phyloP scores from a whole-genome alignment of 192 early-diverging fungal genomes.

The Backusella sp. region DNA sequence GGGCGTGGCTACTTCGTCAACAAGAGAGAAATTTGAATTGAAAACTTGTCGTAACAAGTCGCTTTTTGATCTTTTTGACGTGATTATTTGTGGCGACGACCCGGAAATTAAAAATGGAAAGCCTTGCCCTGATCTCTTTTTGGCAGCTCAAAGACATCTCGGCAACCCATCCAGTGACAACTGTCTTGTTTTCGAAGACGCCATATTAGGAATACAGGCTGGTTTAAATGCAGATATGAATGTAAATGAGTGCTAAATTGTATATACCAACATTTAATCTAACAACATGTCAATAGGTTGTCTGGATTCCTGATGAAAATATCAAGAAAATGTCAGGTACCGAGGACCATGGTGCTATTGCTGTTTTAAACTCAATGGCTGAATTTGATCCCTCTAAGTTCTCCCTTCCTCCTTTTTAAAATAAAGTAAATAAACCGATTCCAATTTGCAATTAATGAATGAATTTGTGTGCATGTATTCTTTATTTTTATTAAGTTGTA shows the following conservation, averaged over 20 bases:
- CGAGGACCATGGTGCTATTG: constrained; percentile 50
- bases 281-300: constrained; percentile 38
- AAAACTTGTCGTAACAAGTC: constrained; percentile 71
- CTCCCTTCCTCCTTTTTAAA: neutral
- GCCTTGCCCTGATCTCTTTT: constrained; percentile 91
- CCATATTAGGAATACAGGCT: constrained; percentile 77
- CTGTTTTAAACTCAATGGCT: constrained; percentile 59
- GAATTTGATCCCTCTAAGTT: constrained; percentile 59
- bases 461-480: neutral
- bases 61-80: constrained; percentile 79
- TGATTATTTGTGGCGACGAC: constrained; percentile 89
- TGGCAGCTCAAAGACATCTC: constrained; percentile 61
- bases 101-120: constrained; percentile 74
- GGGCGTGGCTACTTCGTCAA: constrained; percentile 82
- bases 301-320: constrained; percentile 88
- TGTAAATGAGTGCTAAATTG: constrained; percentile 31
- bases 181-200: constrained; percentile 95
- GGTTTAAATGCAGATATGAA: constrained; percentile 81
- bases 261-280: neutral
- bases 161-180: constrained; percentile 49
- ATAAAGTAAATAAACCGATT: neutral
- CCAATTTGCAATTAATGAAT: neutral
- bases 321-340: constrained; percentile 42
- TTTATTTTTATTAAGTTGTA: constrained; percentile 7
- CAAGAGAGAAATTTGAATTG: constrained; percentile 66